Base-by-base conservation (phyloP, 495 filamentous ascomycete species). In the Pseudomonodictys pantanalensis region DNA sequence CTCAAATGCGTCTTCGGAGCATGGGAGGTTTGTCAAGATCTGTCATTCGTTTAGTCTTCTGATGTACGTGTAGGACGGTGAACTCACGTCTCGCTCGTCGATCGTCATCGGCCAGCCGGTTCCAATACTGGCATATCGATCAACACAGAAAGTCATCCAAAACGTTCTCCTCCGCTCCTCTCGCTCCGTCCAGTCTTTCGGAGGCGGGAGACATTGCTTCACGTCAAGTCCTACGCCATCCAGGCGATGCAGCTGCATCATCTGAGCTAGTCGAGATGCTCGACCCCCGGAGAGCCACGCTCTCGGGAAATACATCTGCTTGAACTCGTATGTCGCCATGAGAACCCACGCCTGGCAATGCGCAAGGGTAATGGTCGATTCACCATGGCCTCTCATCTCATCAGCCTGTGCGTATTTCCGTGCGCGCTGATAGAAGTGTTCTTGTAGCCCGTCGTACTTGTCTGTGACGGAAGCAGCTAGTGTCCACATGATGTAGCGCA, bases 21-120 rank as follows among this genome's bases (percentile, higher is more conserved):
- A 73, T 1, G 93, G 93, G 4, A 99, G 78, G 68, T 91, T 90
- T 39, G 89, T 95, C 73, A 87, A 78, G 60, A 97, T 87, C 77
- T 88, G 55, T 6, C n/a, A 26, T 20, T 33, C 32, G 25, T 30
- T 58, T 30, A 62, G 49, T 32, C 17, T 15, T 12, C 23, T 29
- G 18, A n/a, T 17, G 11, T 18, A 1, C 11, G 12, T 18, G 6
- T 28, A 22, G 29, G 9, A 11, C n/a, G 17, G n/a, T 24, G 20
- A 52, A 33, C 82, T 76, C 57, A 88, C 85, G 75, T 98, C 93
- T 69, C 81, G 81, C 72, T 99, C 95, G 62, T 97, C 93, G 39
- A 98, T 82, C 0, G 83, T 83, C 86, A 97, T 87, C 1, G 93
- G 95, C 93, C 93, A 98, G 12, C 95, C 95, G 23, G 93, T 98